Conservation (phyloP, 371 early-diverging fungal species). For the Rhizopus arrhizus region DNA sequence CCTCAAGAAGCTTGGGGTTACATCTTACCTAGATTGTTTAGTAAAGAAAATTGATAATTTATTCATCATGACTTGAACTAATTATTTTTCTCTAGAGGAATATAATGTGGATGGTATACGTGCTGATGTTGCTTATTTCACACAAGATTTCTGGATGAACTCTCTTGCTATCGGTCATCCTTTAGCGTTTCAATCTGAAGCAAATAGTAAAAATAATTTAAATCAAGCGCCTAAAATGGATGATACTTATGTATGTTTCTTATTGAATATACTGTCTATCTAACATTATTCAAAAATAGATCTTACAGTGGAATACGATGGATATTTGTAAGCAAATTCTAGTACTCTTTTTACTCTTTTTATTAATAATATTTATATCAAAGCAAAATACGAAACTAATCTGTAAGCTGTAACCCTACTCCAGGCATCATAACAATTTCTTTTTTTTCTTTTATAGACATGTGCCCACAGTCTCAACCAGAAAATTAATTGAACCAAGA, state of each 20-base stretch:
- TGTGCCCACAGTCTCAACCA: conserved; percentile 29
- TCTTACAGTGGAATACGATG: conserved; percentile 29
- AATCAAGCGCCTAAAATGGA: conserved; percentile 8
- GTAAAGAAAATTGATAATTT: not conserved
- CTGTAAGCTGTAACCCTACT: not conserved
- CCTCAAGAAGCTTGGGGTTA: conserved; percentile 36
- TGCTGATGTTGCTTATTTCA: conserved; percentile 24
- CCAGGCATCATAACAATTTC: not conserved
- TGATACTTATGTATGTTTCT: conserved; percentile 8
- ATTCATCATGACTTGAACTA: not conserved
- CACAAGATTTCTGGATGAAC: conserved; percentile 33
- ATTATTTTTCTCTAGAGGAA: conserved; percentile 20
- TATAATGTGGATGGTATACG: conserved; percentile 32
- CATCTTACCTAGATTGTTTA: conserved; percentile 12
- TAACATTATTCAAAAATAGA: conserved; percentile 5
- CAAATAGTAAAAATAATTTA: not conserved
- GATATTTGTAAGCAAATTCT: conserved; percentile 12
- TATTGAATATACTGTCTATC: not conserved
- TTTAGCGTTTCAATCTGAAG: conserved; percentile 22
- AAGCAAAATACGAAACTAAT: conserved; percentile 26
- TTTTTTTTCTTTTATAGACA: conserved; percentile 12
- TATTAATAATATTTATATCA: not conserved
- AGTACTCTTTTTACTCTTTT: conserved; percentile 1
- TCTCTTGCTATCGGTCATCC: conserved; percentile 36
- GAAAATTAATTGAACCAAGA: conserved; percentile 27